Evolutionary conservation across 768 basidiomycete species (phyloP).

Genomic region (Boletellus emodensis): DNA sequence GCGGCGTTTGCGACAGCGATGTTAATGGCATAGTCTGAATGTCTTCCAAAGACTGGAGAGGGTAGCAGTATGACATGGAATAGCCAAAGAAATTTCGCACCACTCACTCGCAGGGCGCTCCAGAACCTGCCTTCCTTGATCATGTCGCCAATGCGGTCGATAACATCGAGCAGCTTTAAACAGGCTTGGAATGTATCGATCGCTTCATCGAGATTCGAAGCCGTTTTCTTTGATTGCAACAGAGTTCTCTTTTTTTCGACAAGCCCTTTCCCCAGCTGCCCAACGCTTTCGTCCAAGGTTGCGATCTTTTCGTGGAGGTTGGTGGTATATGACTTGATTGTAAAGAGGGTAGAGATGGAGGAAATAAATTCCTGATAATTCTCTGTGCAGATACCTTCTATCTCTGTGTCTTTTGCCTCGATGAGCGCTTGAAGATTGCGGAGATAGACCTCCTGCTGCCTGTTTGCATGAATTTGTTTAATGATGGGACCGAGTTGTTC

Average conservation of each 20-base stretch:
- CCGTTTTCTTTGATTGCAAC: slow-evolving; percentile 88
- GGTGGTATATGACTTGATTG: slow-evolving; percentile 93
- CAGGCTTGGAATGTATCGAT: slow-evolving; percentile 95
- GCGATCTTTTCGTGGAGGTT: slow-evolving; percentile 89
- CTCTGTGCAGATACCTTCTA: slow-evolving; percentile 91
- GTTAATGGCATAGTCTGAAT: slow-evolving; percentile 87
- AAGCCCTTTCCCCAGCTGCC: slow-evolving; percentile 79
- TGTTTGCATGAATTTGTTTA: slow-evolving; percentile 84
- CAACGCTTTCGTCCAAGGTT: slow-evolving; percentile 83
- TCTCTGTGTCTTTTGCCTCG: slow-evolving; percentile 92
- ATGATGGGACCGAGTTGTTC: slow-evolving; percentile 95
- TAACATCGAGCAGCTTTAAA: slow-evolving; percentile 86
- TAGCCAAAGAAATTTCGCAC: not conserved
- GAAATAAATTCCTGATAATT: slow-evolving; percentile 99
- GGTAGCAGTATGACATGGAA: slow-evolving; percentile 30
- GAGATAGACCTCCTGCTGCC: slow-evolving; percentile 87
- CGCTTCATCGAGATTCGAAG: slow-evolving; percentile 91
- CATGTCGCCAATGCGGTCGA: slow-evolving; percentile 90
- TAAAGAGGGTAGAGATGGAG: slow-evolving; percentile 93
- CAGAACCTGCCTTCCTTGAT: slow-evolving; percentile 92
- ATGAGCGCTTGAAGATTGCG: slow-evolving; percentile 83
- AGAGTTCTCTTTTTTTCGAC: slow-evolving; percentile 92
- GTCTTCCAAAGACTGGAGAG: slow-evolving; percentile 84
- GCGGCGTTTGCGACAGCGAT: slow-evolving; percentile 85
- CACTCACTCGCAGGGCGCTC: slow-evolving; percentile 89